A percentile compares a stretch with the other conserved stretches of the same genome.
Evolutionary conservation across 805 yeast species (phyloP).

Genomic region (Phaffomyces antillensis): DNA sequence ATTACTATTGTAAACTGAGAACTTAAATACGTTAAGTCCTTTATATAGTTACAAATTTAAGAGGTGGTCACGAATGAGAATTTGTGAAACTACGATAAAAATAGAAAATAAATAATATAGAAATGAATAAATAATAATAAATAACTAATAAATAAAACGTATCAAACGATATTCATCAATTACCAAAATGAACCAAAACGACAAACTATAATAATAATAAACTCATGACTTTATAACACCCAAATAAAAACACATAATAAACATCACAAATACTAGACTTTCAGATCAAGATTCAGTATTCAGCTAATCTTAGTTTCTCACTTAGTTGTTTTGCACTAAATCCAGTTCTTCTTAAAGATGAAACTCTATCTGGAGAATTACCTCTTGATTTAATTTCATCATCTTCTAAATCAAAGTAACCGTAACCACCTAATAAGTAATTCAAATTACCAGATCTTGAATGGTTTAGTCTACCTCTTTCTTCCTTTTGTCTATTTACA

Average conservation of each 20-base stretch:
- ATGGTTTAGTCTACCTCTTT: conserved; percentile 21
- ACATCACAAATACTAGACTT: neutral
- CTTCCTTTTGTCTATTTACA: conserved; percentile 9
- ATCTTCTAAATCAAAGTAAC: conserved; percentile 68
- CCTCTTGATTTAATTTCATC: conserved; percentile 48
- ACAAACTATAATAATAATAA: neutral
- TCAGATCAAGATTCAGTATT: conserved; percentile 12
- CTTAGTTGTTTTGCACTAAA: conserved; percentile 21
- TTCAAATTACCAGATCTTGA: conserved; percentile 30
- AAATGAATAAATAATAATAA: too few species aligned
- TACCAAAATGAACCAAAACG: too few species aligned
- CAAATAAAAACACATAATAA: neutral
- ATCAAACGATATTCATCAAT: too few species aligned
- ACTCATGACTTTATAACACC: neutral
- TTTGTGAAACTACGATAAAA: too few species aligned
- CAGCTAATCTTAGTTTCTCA: conserved; percentile 24
- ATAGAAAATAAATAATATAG: too few species aligned
- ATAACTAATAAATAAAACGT: too few species aligned
- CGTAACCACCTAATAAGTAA: conserved; percentile 72
- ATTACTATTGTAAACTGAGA: too few species aligned
- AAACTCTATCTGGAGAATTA: conserved; percentile 21
- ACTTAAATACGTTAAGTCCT: too few species aligned
- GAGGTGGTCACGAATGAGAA: too few species aligned
- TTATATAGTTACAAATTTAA: too few species aligned
- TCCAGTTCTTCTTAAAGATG: conserved; percentile 15